These are phyloP conservation scores for Geotrichum histeridarum DNA, from an alignment of 1,139 yeast species.

Conservation along the genomic window DNA sequence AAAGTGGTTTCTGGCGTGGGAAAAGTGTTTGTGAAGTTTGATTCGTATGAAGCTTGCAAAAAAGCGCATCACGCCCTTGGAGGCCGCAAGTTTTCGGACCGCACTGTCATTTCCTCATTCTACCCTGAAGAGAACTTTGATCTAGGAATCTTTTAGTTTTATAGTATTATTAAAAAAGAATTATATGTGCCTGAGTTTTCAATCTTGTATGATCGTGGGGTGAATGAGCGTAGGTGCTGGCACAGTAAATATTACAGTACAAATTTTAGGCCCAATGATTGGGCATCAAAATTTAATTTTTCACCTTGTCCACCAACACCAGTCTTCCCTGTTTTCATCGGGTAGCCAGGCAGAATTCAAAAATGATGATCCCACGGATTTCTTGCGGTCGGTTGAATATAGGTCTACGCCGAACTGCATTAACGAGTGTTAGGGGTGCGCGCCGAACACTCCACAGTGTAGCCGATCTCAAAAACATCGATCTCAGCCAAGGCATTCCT, in stretches of 20 bases:
- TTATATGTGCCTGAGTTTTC: too few relatives aligned
- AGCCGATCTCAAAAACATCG: constrained; percentile 33
- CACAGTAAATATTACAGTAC: neutral
- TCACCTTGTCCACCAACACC: neutral
- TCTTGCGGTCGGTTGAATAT: constrained; percentile 3
- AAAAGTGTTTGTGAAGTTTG: constrained; percentile 63
- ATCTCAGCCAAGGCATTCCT: constrained; percentile 51
- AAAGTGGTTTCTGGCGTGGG: constrained; percentile 57
- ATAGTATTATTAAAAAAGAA: constrained; percentile 16
- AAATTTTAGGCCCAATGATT: constrained; percentile 3
- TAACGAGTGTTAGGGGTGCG: constrained; percentile 2
- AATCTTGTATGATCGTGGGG: neutral
- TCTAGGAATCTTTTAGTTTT: constrained; percentile 32
- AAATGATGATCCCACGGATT: constrained; percentile 1
- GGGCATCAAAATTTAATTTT: constrained; percentile 4
- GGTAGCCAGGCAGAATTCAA: neutral
- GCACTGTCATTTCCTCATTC: constrained; percentile 64
- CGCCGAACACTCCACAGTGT: constrained; percentile 25
- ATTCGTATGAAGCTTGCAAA: constrained; percentile 47
- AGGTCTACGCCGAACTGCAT: neutral
- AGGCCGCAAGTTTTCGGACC: constrained; percentile 64
- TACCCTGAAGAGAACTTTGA: constrained; percentile 53
- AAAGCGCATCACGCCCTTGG: constrained; percentile 59
- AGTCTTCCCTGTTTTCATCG: neutral
- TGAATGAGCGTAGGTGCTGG: neutral